These are phyloP conservation scores for Telopea speciosissima DNA, from an alignment of 177 flowering plant species.

Conservation along the genomic window DNA sequence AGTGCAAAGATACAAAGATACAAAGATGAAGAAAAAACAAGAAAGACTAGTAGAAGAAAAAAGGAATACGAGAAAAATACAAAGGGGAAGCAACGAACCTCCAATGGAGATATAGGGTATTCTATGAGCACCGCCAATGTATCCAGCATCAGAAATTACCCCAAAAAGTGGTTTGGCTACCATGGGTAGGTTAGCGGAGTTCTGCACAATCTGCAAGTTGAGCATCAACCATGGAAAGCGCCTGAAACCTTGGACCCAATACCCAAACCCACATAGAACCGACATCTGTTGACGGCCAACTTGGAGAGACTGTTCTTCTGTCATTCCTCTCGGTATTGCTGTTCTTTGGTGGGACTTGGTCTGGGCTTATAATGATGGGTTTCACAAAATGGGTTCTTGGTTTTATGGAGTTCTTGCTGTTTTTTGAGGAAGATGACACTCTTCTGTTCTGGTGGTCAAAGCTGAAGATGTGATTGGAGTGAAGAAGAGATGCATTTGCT, in stretches of 20 bases:
- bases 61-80: background rate
- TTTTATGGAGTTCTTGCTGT: constrained; percentile 13
- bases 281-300: constrained; percentile 43
- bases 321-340: constrained; percentile 12
- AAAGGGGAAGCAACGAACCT: constrained; percentile 40
- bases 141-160: constrained; percentile 84
- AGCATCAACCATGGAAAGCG: constrained; percentile 92
- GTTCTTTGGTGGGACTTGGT: constrained; percentile 9
- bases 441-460: constrained; percentile 20
- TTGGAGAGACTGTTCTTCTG: constrained; percentile 14
- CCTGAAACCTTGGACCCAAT: constrained; percentile 90
- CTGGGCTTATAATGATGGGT: constrained; percentile 20
- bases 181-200: constrained; percentile 72
- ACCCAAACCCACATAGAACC: constrained; percentile 75
- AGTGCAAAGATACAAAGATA: background rate
- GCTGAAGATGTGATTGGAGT: constrained; percentile 15
- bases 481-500: background rate
- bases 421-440: constrained; percentile 11
- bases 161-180: constrained; percentile 93
- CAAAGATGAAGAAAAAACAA: background rate
- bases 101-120: constrained; percentile 84
- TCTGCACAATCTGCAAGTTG: constrained; percentile 85
- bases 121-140: constrained; percentile 71
- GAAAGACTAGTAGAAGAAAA: background rate
- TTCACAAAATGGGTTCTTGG: constrained; percentile 18